phyloP scores from a whole-genome alignment of 306 rosid genomes.

The cucumber (Cucumis sativus) region DNA sequence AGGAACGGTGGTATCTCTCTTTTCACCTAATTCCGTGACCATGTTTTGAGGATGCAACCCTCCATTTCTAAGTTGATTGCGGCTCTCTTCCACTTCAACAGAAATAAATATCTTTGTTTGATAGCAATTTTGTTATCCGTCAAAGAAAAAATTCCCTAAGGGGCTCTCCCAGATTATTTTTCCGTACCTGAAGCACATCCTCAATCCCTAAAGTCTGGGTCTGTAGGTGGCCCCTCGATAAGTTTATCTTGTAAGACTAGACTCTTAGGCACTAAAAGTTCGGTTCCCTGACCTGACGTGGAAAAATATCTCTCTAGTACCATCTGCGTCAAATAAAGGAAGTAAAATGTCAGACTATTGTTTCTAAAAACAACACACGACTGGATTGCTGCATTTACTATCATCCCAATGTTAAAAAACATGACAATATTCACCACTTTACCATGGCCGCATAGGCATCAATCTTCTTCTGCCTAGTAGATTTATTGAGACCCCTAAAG shows the following conservation, averaged over 20 bases:
- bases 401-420: background rate
- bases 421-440: background rate
- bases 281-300: constrained; percentile 51
- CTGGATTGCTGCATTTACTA: background rate
- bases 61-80: background rate
- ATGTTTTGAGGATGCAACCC: background rate
- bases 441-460: constrained; percentile 55
- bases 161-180: background rate
- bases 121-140: background rate
- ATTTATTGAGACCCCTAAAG: constrained; percentile 30
- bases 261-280: constrained; percentile 67
- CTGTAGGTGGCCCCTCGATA: constrained; percentile 45
- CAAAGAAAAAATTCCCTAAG: background rate
- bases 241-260: constrained; percentile 45
- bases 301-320: constrained; percentile 69
- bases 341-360: background rate
- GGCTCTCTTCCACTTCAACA: background rate
- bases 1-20: background rate
- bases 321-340: constrained; percentile 33
- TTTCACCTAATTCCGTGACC: background rate
- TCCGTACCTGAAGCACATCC: background rate
- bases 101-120: background rate
- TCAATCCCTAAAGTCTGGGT: constrained; percentile 38
- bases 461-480: constrained; percentile 19
- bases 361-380: background rate